These are phyloP conservation scores for Monascus ruber DNA, from an alignment of 2,329 filamentous ascomycete species.

Conservation along the genomic window DNA sequence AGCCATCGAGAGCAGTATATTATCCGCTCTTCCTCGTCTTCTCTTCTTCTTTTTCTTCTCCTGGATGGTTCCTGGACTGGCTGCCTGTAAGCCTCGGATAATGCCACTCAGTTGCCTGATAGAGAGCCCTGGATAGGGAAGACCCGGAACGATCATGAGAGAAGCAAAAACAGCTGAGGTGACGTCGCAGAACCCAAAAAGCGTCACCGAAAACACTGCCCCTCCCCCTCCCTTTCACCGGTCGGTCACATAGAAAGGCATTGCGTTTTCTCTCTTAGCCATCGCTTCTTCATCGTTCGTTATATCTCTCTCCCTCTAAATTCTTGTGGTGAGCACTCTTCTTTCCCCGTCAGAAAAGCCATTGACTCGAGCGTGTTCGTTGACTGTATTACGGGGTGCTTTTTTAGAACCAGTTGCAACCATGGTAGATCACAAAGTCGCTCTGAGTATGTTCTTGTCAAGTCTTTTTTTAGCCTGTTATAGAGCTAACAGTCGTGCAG, in stretches of 20 bases:
- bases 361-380: background rate
- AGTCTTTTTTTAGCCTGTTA: constrained; percentile 8
- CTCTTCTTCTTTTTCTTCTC: background rate
- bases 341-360: no score
- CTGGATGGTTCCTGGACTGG: background rate
- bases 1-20: constrained; percentile 17
- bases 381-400: background rate
- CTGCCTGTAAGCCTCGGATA: background rate
- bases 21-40: background rate
- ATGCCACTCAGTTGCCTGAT: constrained; percentile 3
- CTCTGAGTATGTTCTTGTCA: constrained; percentile 47
- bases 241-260: background rate
- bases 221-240: constrained; percentile 20
- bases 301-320: constrained; percentile 2
- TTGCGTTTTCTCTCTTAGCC: constrained; percentile 3
- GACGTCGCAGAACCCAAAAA: constrained; percentile 14
- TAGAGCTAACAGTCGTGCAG: constrained; percentile 34
- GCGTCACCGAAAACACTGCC: constrained; percentile 22
- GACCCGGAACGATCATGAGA: constrained; percentile 17
- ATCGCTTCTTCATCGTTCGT: constrained; percentile 4
- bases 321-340: constrained; percentile 4
- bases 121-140: constrained; percentile 22
- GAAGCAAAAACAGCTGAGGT: constrained; percentile 7
- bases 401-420: constrained; percentile 41
- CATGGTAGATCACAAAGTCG: constrained; percentile 57